Percentiles rank a stretch among this genome's conserved stretches.
phyloP scores from a whole-genome alignment of 805 yeast genomes.

The Candida tibetensis region DNA sequence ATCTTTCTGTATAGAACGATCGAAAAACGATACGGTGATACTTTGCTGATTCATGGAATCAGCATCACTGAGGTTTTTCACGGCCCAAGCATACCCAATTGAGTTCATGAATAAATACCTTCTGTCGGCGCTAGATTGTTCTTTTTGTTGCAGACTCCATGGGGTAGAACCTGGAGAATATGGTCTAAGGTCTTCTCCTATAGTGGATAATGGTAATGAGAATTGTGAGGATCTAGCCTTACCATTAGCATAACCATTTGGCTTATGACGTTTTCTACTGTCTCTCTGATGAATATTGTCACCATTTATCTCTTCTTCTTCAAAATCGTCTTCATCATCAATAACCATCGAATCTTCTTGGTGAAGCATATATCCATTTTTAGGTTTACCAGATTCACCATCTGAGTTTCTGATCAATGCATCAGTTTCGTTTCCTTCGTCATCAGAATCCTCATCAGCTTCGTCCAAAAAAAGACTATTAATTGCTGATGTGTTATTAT shows the following conservation, averaged over 20 bases:
- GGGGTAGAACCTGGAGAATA: slow-evolving; percentile 90
- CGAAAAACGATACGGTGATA: slow-evolving; percentile 86
- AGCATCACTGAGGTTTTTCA: slow-evolving; percentile 34
- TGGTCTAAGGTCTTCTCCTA: slow-evolving; percentile 44
- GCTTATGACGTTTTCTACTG: slow-evolving; percentile 24
- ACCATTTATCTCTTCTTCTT: slow-evolving; percentile 5
- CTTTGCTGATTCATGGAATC: slow-evolving; percentile 43
- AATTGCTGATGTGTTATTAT: neutral
- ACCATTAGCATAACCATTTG: slow-evolving; percentile 10
- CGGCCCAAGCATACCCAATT: slow-evolving; percentile 80
- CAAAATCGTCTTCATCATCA: slow-evolving; percentile 29
- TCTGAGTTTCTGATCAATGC: slow-evolving; percentile 14
- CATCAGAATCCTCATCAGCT: slow-evolving; percentile 13
- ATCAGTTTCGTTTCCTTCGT: slow-evolving; percentile 20
- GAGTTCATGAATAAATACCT: slow-evolving; percentile 79
- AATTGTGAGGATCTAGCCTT: neutral
- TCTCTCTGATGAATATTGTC: slow-evolving; percentile 11
- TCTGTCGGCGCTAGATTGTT: slow-evolving; percentile 42
- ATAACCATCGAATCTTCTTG: slow-evolving; percentile 36
- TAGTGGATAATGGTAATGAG: slow-evolving; percentile 31
- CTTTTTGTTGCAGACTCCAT: slow-evolving; percentile 40
- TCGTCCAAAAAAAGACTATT: slow-evolving; percentile 12
- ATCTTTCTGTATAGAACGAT: slow-evolving; percentile 68
- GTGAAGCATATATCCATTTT: slow-evolving; percentile 14
- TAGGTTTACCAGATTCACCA: slow-evolving; percentile 10